Base-by-base conservation (phyloP, 2,329 filamentous ascomycete genomes). In the Botrytis fragariae region DNA sequence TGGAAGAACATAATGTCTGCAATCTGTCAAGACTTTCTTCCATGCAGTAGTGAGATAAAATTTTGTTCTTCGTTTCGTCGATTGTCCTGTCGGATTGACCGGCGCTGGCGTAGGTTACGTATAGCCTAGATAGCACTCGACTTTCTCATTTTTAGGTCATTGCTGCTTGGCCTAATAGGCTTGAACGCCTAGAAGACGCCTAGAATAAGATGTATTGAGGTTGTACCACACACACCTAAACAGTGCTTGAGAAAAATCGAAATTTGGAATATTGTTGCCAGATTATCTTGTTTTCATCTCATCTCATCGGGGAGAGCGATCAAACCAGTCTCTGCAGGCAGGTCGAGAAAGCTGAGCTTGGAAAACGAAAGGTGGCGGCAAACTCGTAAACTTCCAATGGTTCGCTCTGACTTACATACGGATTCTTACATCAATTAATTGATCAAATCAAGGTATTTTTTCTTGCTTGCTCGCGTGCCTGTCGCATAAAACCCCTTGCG, bases 401-500 rank as follows among this genome's bases (percentile, higher is more conserved):
- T 42, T 68, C 45, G 29, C 45, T 29, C 64, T 68, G 64, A 57
- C 48, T 68, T 68, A 68, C 64, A 67, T 67, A 67, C 48, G n/a
- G 25, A 57, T 68, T 68, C 64, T 42, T 57, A 68, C 45, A 68
- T 54, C 32, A 39, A 67, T 54, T 45, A 29, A 68, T 54, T 8
- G 8, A 51, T 68, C n/a, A 35, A 39, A 57, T 8, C 35, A 54
- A 39, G 64, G 29, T 6, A 22, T 9, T 12, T 57, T 54, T 54
- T 29, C 18, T 20, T 20, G 32, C 35, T 42, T 37, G 48, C 65
- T 68, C 25, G 48, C 18, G 65, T 57, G 65, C 48, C 48, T 42
- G 35, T 68, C 35, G n/a, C 16, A 68, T 37, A 16, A 16, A 32
- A 57, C 35, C 61, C 70, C 48, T 59, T 57, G 37, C 18, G 9